Percentiles rank a stretch among this genome's conserved stretches.
phyloP scores from a whole-genome alignment of 768 basidiomycete genomes.

The Kwoniella mangroviensis region DNA sequence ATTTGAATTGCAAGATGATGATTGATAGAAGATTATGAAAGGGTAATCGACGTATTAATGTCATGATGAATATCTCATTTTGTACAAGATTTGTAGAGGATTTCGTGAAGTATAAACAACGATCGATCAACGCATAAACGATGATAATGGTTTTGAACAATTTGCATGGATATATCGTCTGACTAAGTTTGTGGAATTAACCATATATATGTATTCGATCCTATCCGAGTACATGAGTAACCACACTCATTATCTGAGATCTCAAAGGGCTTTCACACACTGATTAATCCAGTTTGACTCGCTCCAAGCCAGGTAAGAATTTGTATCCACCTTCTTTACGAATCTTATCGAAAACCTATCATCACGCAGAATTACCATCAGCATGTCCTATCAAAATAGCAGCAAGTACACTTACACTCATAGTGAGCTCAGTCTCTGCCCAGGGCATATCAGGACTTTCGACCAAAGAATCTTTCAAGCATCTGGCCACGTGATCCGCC shows the following conservation, averaged over 20 bases:
- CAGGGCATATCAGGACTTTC: slow-evolving; percentile 36
- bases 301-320: slow-evolving; percentile 41
- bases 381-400: neutral
- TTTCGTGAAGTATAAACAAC: no score
- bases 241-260: no score
- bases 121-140: no score
- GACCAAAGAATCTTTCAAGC: slow-evolving; percentile 33
- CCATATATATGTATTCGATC: no score
- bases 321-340: slow-evolving; percentile 46
- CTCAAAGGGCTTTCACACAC: no score
- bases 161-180: neutral
- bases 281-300: slow-evolving; percentile 23
- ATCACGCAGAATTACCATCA: neutral
- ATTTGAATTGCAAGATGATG: slow-evolving; percentile 27
- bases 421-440: slow-evolving; percentile 42
- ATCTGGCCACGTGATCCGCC: slow-evolving; percentile 46
- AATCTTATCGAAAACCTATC: slow-evolving; percentile 46
- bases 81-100: no score
- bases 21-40: neutral
- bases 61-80: no score
- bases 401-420: slow-evolving; percentile 38
- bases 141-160: slow-evolving; percentile 3
- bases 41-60: neutral
- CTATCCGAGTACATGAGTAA: no score
- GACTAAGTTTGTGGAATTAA: no score